Evolutionary conservation across 352 stramenopile genomes (phyloP), one percentile per base, ranked within the genome.

Genomic region (Elongisporangium anandrum): DNA sequence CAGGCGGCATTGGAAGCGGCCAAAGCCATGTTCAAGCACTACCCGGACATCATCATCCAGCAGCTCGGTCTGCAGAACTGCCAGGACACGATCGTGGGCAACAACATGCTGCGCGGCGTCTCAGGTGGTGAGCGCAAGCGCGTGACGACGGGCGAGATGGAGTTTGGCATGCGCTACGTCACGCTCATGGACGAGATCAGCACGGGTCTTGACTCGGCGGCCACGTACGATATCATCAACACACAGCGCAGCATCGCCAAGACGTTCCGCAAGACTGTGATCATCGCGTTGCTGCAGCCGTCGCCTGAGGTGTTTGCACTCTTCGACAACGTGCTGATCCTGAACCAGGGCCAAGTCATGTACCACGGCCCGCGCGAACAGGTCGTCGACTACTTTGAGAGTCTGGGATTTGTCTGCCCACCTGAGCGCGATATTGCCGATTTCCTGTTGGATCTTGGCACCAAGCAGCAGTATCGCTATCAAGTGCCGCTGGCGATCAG

Each of bases 121-220:
- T 92, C 74, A 0, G 92, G 90, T 22, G 92, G 92, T 17, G 87
- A 98, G 69, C 85, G 82, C 60, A 98, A 97, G 72, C 75, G 92
- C 9, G 79, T 96, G 48, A 97, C 93, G 54, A 91, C 93, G 8
- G 87, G 81, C 19, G 89, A 90, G 58, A 91, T 96, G 67, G 61
- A 96, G 10, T 68, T 97, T 0, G 93, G 85, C 0, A 76, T 90
- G 60, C 85, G 87, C 21, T 50, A 69, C 12, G 73, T 90, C 2
- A 52, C 91, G 10, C 61, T 96, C 22, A 67, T 96, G 50, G 91
- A 97, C 70, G 69, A 72, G 26, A 80, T 87, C 54, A 79, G 63
- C n/a, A 87, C 77, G 0, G 78, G 78, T 2, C 61, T 88, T 10
- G 78, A 88, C 54, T 78, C 69, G 20, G 76, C 79, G 2, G 65